Evolutionary conservation across 306 rosid genomes (phyloP), one percentile per base, ranked within the genome.

Genomic region (Vigna angularis): DNA sequence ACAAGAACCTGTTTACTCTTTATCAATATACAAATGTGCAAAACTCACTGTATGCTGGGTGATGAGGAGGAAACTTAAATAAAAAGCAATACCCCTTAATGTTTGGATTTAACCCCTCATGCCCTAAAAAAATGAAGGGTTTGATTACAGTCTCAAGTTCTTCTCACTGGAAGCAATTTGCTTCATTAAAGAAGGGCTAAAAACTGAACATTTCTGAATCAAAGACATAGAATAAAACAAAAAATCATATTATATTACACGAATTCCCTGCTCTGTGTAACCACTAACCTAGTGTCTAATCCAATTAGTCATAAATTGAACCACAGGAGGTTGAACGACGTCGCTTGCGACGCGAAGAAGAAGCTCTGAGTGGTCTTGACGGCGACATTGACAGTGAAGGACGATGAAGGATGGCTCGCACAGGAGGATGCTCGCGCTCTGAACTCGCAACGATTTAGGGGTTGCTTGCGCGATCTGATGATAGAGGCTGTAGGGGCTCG

Each of bases 291-390:
- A 34, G 17, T 61, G 9, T 71, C 52, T 13, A 48, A 48, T 32
- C 34, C 7, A 38, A 59, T 59, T 36, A 62, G 16, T 79, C 72
- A 70, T 48, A 48, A 78, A 79, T 2, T 34, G 9, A 38, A 61
- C 56, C 65, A 65, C 3, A 17, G n/a, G 20, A 20, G 20, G 20
- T 20, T 20, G 20, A 20, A 20, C 0, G 20, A 20, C 20, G 0
- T 20, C 20, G 20, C 20, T 20, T 20, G 20, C 20, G 20, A 20
- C 20, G 20, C 20, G 20, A 20, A 20, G 20, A 20, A 20, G 20
- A 20, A 20, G 20, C 0, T 20, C 20, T 20, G 20, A 20, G 20
- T 20, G 20, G 20, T 20, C 20, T 20, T 20, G 20, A 20, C 20
- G 0, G 0, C 20, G 20, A 20, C 20, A 20, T 20, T 20, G 20